Percentiles rank a stretch among this genome's conserved stretches.
These are phyloP conservation scores for Metschnikowia hibisci DNA, from an alignment of 805 yeast genomes.

Conservation along the genomic window DNA sequence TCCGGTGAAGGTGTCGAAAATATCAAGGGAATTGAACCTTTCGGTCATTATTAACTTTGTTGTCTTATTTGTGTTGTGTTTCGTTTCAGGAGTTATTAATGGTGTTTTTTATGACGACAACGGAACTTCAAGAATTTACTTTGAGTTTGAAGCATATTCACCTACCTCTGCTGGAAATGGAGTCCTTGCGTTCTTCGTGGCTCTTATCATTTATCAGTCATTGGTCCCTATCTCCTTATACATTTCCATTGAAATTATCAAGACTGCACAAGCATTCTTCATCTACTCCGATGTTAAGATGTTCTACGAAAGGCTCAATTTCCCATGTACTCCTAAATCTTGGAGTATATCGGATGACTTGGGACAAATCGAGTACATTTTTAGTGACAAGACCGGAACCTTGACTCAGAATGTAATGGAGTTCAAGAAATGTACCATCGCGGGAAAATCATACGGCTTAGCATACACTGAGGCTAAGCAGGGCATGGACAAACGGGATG, in stretches of 20 bases:
- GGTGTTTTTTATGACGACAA: conserved; percentile 54
- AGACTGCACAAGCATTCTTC: conserved; percentile 77
- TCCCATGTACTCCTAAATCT: conserved; percentile 78
- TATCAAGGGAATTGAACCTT: conserved; percentile 61
- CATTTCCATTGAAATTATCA: conserved; percentile 77
- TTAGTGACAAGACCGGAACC: conserved; percentile 84
- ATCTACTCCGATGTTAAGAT: conserved; percentile 70
- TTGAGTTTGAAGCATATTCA: conserved; percentile 61
- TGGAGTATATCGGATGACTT: conserved; percentile 85
- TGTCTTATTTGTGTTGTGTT: conserved; percentile 59
- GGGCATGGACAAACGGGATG: conserved; percentile 74
- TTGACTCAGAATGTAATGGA: conserved; percentile 84
- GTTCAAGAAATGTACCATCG: conserved; percentile 74
- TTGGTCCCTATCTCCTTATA: conserved; percentile 81
- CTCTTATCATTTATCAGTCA: conserved; percentile 71
- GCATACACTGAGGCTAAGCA: conserved; percentile 83
- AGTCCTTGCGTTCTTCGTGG: conserved; percentile 67
- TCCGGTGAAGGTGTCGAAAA: conserved; percentile 66
- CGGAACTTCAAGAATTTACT: conserved; percentile 46
- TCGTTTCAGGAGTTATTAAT: conserved; percentile 65
- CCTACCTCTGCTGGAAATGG: conserved; percentile 63
- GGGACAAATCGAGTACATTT: conserved; percentile 81
- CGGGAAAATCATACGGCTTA: conserved; percentile 67
- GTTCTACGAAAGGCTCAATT: conserved; percentile 67
- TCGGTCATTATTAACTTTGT: conserved; percentile 63